phyloP scores from a whole-genome alignment of 2,329 filamentous ascomycete species.

The Penicillium rolfsii region DNA sequence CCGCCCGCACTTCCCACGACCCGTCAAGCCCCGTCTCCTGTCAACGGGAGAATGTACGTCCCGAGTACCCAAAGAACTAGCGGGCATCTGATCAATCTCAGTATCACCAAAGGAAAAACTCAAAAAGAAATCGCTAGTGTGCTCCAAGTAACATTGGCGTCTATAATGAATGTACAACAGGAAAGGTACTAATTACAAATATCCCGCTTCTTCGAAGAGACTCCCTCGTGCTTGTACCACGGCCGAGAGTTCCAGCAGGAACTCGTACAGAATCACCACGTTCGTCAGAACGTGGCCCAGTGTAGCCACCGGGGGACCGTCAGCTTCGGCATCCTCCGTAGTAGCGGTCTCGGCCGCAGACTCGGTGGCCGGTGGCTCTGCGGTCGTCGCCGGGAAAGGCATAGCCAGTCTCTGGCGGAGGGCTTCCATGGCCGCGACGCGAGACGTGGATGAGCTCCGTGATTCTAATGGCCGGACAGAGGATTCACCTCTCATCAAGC shows the following conservation, averaged over 20 bases:
- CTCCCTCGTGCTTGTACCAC: slow-evolving; percentile 74
- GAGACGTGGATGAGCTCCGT: slow-evolving; percentile 32
- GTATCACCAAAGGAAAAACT: not conserved
- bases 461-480: slow-evolving; percentile 28
- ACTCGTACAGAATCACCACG: slow-evolving; percentile 76
- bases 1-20: not conserved
- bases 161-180: not conserved
- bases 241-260: slow-evolving; percentile 75
- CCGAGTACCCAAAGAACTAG: too few species aligned
- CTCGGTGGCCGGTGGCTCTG: not conserved
- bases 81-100: not conserved
- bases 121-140: not conserved
- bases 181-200: slow-evolving; percentile 34
- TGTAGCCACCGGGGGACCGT: slow-evolving; percentile 58
- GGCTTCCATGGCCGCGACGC: slow-evolving; percentile 33
- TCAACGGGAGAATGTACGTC: too few species aligned
- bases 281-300: slow-evolving; percentile 81
- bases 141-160: not conserved
- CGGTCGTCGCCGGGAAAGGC: slow-evolving; percentile 31
- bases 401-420: slow-evolving; percentile 41
- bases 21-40: not conserved
- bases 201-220: slow-evolving; percentile 75
- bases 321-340: slow-evolving; percentile 26
- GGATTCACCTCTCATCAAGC: slow-evolving; percentile 31
- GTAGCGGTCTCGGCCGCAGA: slow-evolving; percentile 16